A percentile compares a stretch with the other conserved stretches of the same genome.
Evolutionary conservation across 116 monocot genomes (phyloP).

Genomic region (Dioscorea cayenensis): DNA sequence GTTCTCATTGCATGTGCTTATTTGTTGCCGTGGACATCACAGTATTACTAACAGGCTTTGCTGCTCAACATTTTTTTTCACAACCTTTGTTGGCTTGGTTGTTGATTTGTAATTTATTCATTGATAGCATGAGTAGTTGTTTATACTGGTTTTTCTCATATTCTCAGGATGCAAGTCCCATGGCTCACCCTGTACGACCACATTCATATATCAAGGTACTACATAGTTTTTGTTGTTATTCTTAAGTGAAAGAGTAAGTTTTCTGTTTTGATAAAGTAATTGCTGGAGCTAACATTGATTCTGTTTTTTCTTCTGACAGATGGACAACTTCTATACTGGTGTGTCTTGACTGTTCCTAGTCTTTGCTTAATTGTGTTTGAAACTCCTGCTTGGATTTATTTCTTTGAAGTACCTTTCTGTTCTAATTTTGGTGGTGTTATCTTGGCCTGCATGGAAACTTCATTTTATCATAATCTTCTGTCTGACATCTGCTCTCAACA

Average conservation of each 20-base stretch:
- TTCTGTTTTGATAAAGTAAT: background rate
- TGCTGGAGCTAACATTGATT: background rate
- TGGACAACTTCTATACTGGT: constrained; percentile 99
- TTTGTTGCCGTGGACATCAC: no score
- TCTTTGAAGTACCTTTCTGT: background rate
- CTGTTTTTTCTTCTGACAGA: constrained; percentile 43
- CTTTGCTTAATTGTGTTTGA: background rate
- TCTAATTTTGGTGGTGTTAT: background rate
- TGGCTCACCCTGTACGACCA: constrained; percentile 98
- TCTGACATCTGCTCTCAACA: background rate
- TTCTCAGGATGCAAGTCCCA: constrained; percentile 93
- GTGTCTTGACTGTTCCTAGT: constrained; percentile 3
- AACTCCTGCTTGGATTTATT: background rate
- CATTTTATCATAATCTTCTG: no score
- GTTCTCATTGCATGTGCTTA: no score
- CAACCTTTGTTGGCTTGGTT: background rate
- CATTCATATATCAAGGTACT: constrained; percentile 98
- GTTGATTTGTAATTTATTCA: background rate
- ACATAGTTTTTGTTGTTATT: background rate
- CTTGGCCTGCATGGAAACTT: background rate
- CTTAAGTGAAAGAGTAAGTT: background rate
- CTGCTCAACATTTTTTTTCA: background rate
- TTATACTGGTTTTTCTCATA: constrained; percentile 17
- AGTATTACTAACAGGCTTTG: background rate
- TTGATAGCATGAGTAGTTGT: background rate